Evolutionary conservation across 345 rosid species (phyloP).

Genomic region (Melaleuca alternifolia): DNA sequence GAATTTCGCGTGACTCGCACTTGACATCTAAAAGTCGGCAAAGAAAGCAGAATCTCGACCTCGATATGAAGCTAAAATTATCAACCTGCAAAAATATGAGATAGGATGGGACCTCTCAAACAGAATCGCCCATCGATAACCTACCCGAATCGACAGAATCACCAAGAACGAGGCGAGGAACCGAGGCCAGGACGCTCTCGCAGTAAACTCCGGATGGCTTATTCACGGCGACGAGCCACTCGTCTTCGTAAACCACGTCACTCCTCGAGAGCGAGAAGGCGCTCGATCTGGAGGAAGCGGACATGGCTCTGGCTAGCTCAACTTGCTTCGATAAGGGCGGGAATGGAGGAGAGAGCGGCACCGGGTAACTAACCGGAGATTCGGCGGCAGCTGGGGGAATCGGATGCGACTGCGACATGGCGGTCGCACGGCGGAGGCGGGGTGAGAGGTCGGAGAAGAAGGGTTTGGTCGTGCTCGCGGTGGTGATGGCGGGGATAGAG

Average conservation of each 20-base stretch:
- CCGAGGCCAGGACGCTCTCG: slow-evolving; percentile 52
- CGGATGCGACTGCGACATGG: slow-evolving; percentile 13
- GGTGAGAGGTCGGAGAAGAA: background rate
- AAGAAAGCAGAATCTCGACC: background rate
- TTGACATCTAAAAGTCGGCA: background rate
- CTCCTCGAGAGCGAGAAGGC: slow-evolving; percentile 34
- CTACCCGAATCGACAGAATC: background rate
- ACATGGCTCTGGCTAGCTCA: slow-evolving; percentile 63
- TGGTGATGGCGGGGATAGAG: slow-evolving; percentile 7
- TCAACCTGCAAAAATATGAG: background rate
- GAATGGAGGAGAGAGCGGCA: slow-evolving; percentile 64
- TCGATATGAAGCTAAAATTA: background rate
- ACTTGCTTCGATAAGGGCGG: slow-evolving; percentile 63
- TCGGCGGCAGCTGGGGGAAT: slow-evolving; percentile 10
- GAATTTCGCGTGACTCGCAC: background rate
- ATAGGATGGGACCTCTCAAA: background rate
- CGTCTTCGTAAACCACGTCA: slow-evolving; percentile 62
- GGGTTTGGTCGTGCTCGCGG: background rate
- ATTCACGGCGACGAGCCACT: slow-evolving; percentile 68
- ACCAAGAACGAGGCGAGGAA: slow-evolving; percentile 21
- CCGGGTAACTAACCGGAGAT: slow-evolving; percentile 31
- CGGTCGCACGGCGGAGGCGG: slow-evolving; percentile 9
- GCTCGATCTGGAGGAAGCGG: slow-evolving; percentile 75
- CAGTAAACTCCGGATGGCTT: slow-evolving; percentile 84
- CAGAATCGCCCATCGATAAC: background rate